A percentile compares a stretch with the other conserved stretches of the same genome.
These are phyloP conservation scores for Calycina marina DNA, from an alignment of 2,329 filamentous ascomycete species.

Conservation along the genomic window DNA sequence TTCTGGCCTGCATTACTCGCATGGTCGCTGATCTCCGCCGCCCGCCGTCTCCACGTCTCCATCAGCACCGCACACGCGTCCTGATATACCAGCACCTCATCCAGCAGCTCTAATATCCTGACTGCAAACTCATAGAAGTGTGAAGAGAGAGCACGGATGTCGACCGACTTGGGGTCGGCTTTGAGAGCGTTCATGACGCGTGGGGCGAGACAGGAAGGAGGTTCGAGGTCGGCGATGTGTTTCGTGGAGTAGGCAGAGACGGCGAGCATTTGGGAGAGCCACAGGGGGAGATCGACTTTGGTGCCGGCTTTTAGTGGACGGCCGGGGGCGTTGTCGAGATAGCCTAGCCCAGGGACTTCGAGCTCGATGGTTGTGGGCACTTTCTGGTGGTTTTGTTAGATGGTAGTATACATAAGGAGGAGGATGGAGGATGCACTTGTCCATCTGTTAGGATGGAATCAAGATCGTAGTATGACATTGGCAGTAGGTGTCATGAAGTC, in stretches of 20 bases:
- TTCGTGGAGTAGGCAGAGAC: constrained; percentile 34
- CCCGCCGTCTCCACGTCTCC: constrained; percentile 68
- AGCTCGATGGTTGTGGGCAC: constrained; percentile 90
- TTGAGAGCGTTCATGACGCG: constrained; percentile 81
- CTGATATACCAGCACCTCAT: constrained; percentile 60
- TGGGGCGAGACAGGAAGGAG: constrained; percentile 61
- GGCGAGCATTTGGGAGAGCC: constrained; percentile 89
- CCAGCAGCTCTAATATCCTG: constrained; percentile 78
- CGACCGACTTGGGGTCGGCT: constrained; percentile 75
- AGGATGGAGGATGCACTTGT: constrained; percentile 37
- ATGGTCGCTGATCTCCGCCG: constrained; percentile 73
- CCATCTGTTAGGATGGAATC: constrained; percentile 75
- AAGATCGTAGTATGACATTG: constrained; percentile 71
- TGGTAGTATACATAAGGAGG: constrained; percentile 5
- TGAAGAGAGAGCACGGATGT: constrained; percentile 66
- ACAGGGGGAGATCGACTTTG: constrained; percentile 71
- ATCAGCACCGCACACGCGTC: constrained; percentile 56
- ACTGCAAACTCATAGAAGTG: constrained; percentile 82
- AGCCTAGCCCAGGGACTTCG: constrained; percentile 72
- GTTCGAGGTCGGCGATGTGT: constrained; percentile 64
- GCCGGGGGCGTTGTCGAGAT: constrained; percentile 68
- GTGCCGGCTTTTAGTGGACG: constrained; percentile 66
- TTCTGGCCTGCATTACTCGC: constrained; percentile 72
- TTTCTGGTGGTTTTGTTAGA: constrained; percentile 44
- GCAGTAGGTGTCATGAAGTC: too few relatives aligned